Conservation (phyloP, 345 rosid genomes). For the Rhizophora apiculata region DNA sequence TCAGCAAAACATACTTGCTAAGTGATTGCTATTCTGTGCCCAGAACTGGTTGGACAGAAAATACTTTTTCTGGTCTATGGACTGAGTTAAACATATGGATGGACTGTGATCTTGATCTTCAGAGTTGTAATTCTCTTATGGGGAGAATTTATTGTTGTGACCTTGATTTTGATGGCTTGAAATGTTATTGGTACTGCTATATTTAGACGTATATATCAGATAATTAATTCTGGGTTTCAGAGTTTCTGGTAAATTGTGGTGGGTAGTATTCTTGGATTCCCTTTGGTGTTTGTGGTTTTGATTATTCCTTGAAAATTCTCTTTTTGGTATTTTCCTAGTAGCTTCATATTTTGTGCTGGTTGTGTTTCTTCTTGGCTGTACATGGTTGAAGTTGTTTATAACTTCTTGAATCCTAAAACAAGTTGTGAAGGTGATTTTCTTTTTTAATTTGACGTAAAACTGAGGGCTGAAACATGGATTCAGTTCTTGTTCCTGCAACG, state of each 20-base stretch:
- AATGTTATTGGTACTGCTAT: neutral
- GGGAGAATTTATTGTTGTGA: slow-evolving; percentile 11
- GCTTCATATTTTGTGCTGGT: too few species aligned
- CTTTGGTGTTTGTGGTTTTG: slow-evolving; percentile 1
- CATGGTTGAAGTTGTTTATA: too few species aligned
- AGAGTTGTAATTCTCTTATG: slow-evolving; percentile 14
- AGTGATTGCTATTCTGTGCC: slow-evolving; percentile 26
- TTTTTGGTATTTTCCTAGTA: too few species aligned
- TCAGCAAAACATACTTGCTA: slow-evolving; percentile 43
- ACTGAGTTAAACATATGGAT: neutral
- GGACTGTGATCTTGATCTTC: neutral
- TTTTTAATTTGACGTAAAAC: too few species aligned
- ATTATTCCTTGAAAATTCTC: neutral
- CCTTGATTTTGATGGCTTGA: neutral
- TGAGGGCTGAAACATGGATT: too few species aligned
- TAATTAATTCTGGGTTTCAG: neutral
- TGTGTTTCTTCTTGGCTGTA: too few species aligned
- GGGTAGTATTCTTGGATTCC: neutral
- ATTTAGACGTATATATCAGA: neutral
- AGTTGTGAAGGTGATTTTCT: too few species aligned
- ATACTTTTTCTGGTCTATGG: neutral
- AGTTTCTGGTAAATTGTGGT: neutral
- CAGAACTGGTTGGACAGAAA: neutral
- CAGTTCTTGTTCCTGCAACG: too few species aligned
- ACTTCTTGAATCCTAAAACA: too few species aligned